A percentile compares a stretch with the other conserved stretches of the same genome.
phyloP scores from a whole-genome alignment of 2,329 filamentous ascomycete genomes.

The Colletotrichum horii region DNA sequence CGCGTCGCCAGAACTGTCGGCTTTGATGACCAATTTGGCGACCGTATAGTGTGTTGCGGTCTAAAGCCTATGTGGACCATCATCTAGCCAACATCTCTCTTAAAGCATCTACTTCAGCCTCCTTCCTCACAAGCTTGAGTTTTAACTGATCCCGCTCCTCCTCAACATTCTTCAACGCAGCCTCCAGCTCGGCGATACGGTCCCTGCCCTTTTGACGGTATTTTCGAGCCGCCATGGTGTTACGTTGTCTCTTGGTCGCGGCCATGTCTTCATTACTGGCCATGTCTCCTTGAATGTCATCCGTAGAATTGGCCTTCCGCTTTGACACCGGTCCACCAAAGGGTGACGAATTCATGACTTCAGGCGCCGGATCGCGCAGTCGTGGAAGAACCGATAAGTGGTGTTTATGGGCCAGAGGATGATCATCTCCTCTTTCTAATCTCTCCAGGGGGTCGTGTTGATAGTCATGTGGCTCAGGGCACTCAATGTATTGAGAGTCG shows the following conservation, averaged over 20 bases:
- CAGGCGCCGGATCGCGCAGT: background rate
- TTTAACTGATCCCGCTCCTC: slow-evolving; percentile 62
- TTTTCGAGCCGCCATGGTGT: slow-evolving; percentile 66
- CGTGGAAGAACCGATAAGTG: background rate
- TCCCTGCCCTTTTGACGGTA: slow-evolving; percentile 70
- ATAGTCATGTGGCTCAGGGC: background rate
- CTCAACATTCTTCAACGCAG: slow-evolving; percentile 54
- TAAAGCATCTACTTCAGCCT: slow-evolving; percentile 64
- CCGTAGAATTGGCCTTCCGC: background rate
- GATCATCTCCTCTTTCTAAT: background rate
- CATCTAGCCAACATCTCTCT: slow-evolving; percentile 20
- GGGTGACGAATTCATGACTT: background rate
- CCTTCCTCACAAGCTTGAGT: slow-evolving; percentile 59
- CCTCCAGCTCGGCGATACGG: slow-evolving; percentile 61
- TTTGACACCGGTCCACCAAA: background rate
- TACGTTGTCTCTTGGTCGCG: slow-evolving; percentile 58
- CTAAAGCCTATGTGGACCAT: background rate
- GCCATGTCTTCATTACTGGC: background rate
- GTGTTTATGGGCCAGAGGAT: background rate
- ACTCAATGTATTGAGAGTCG: background rate
- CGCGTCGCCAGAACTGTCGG: no score
- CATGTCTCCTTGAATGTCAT: background rate
- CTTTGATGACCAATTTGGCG: no score
- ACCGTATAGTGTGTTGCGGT: no score
- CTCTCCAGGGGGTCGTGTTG: background rate